Evolutionary conservation across 257 asterid genomes (phyloP), one percentile per base, ranked within the genome.

Genomic region (Capsicum pubescens): DNA sequence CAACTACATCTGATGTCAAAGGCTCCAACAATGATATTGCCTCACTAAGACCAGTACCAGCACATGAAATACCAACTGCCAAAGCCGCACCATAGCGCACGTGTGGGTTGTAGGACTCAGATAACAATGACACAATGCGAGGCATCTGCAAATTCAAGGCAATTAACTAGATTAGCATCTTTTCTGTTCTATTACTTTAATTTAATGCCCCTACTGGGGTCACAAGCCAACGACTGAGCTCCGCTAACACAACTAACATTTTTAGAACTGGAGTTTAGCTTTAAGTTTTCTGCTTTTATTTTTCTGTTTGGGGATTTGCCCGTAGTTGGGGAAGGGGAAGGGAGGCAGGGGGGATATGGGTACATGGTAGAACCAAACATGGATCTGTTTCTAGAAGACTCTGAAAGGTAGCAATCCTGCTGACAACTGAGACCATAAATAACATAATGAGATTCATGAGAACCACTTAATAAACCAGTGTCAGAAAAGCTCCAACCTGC

Each of bases 81-180:
- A 97, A 74, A 64, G 99, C 98, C 26, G 99, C 98, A 86, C 99
- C 99, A 84, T 97, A 95, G 54, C 98, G 95, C 72, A 97, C 99
- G 86, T 97, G 99, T 17, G 99, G 99, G 87, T 97, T 97, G 94
- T 96, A 95, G 26, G 99, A 96, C 90, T 94, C 98, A 1, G 99
- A 96, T n/a, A 96, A 86, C 85, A 97, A 85, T 14, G 99, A 97
- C 85, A 97, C 99, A 81, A 93, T 95, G 57, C 95, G 89, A 86
- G 99, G 99, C 64, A 95, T 91, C 99, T 95, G 94, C 88, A 84
- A 55, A 84, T 81, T 82, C 69, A 84, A 35, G 17, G 55, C 84
- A 85, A 72, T 19, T n/a, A n/a, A 10, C 58, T n/a, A 3, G 35
- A 72, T 46, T 72, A 46, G 39, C 39, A 72, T 48, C 8, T n/a